Percentiles rank a stretch among this genome's conserved stretches.
Evolutionary conservation across 2,329 filamentous ascomycete species (phyloP).

Genomic region (Verticillium alfalfae): DNA sequence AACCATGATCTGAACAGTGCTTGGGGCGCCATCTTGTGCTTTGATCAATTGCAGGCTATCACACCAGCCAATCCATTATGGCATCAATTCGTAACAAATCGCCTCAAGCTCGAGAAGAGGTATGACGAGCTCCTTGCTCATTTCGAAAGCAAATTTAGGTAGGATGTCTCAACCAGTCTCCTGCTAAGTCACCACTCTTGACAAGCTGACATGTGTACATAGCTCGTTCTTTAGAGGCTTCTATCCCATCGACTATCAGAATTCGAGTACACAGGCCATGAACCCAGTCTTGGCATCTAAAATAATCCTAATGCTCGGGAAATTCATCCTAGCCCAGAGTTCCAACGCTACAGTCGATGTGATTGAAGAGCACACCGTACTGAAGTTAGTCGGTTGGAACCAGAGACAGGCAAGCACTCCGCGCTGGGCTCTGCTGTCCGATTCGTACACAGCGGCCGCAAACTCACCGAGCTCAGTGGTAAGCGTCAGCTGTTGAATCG

Average conservation of each 20-base stretch:
- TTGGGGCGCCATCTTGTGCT: slow-evolving; percentile 15
- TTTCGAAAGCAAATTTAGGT: slow-evolving; percentile 14
- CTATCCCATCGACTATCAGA: slow-evolving; percentile 14
- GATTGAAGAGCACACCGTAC: slow-evolving; percentile 10
- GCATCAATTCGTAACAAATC: slow-evolving; percentile 15
- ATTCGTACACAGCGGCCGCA: slow-evolving; percentile 15
- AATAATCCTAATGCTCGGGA: slow-evolving; percentile 13
- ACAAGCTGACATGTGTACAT: background rate
- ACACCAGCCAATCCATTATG: slow-evolving; percentile 12
- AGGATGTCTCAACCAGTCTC: background rate
- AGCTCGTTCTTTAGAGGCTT: slow-evolving; percentile 14
- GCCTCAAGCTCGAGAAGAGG: slow-evolving; percentile 12
- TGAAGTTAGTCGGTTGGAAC: slow-evolving; percentile 14
- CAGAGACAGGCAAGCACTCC: slow-evolving; percentile 13
- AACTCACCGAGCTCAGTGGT: slow-evolving; percentile 11
- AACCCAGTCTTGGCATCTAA: slow-evolving; percentile 13
- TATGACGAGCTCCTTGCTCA: slow-evolving; percentile 13
- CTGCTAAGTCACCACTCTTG: too few relatives aligned
- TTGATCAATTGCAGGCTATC: slow-evolving; percentile 13
- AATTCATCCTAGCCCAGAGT: slow-evolving; percentile 7
- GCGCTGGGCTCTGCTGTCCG: slow-evolving; percentile 13
- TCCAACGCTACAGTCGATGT: slow-evolving; percentile 9
- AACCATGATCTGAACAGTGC: slow-evolving; percentile 18
- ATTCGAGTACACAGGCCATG: slow-evolving; percentile 10
- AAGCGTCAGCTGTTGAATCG: background rate